Percentiles rank a stretch among this genome's conserved stretches.
phyloP scores from a whole-genome alignment of 2,329 filamentous ascomycete genomes.

The Neonectria punicea region DNA sequence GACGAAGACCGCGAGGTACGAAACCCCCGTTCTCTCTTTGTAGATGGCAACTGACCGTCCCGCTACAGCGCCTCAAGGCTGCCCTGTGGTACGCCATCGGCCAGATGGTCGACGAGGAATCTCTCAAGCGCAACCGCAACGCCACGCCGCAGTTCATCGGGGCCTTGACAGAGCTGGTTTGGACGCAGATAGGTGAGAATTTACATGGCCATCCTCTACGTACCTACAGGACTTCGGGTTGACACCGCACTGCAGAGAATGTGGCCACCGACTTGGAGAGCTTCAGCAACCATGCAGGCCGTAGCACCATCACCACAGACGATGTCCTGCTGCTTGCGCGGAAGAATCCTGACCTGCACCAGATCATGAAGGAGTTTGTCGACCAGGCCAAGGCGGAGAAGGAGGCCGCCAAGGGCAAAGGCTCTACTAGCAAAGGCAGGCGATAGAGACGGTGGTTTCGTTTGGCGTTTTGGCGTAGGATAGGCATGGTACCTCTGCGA shows the following conservation, averaged over 20 bases:
- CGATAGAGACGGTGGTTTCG: slow-evolving; percentile 12
- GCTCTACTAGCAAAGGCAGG: slow-evolving; percentile 49
- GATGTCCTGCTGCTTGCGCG: slow-evolving; percentile 90
- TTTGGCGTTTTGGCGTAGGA: slow-evolving; percentile 28
- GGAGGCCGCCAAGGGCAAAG: slow-evolving; percentile 38
- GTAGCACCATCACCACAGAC: slow-evolving; percentile 81
- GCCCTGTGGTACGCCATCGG: slow-evolving; percentile 87
- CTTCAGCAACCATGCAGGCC: slow-evolving; percentile 78
- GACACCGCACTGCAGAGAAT: slow-evolving; percentile 55
- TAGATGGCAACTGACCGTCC: neutral
- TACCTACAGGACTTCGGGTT: neutral
- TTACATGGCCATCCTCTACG: neutral
- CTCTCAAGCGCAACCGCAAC: slow-evolving; percentile 71
- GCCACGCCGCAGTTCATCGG: slow-evolving; percentile 93
- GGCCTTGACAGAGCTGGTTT: slow-evolving; percentile 86
- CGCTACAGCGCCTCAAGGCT: slow-evolving; percentile 77
- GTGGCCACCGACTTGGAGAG: slow-evolving; percentile 67
- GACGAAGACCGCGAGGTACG: slow-evolving; percentile 52
- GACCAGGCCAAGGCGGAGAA: slow-evolving; percentile 66
- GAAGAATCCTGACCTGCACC: slow-evolving; percentile 85
- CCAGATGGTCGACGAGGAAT: slow-evolving; percentile 89
- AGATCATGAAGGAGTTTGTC: slow-evolving; percentile 76
- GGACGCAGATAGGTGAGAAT: slow-evolving; percentile 79
- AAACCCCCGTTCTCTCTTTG: no score
- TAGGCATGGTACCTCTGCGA: neutral